Conservation (phyloP, 2,329 filamentous ascomycete genomes). For the Aspergillus uvarum region DNA sequence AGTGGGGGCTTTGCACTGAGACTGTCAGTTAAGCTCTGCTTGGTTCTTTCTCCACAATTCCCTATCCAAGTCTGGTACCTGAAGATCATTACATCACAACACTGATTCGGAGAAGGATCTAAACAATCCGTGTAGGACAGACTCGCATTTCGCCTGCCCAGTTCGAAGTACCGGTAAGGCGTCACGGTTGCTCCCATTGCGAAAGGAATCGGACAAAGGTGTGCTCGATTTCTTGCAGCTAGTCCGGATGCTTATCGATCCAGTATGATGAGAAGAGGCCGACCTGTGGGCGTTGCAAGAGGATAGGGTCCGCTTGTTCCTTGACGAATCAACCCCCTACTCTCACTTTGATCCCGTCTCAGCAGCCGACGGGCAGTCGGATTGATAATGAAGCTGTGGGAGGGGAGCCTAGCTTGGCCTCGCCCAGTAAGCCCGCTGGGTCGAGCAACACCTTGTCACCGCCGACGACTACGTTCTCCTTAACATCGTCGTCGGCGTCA, state of each 20-base stretch:
- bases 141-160: too few species aligned
- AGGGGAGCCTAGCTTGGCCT: neutral
- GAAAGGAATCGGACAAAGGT: conserved; percentile 1
- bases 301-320: neutral
- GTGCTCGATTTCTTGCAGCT: neutral
- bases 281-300: neutral
- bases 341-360: neutral
- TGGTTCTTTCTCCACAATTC: neutral
- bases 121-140: too few species aligned
- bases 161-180: neutral
- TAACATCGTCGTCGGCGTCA: neutral
- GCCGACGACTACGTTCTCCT: neutral
- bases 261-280: conserved; percentile 1
- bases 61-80: neutral
- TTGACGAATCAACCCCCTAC: neutral
- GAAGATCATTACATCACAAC: neutral
- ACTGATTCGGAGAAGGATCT: neutral
- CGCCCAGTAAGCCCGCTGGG: neutral
- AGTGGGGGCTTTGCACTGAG: too few species aligned
- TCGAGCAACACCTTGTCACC: neutral
- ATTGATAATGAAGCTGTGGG: neutral
- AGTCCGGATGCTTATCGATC: neutral
- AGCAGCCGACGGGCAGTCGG: neutral
- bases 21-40: neutral
- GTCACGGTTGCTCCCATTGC: neutral